Evolutionary conservation across 805 yeast species (phyloP).

Genomic region (Candida piceae): DNA sequence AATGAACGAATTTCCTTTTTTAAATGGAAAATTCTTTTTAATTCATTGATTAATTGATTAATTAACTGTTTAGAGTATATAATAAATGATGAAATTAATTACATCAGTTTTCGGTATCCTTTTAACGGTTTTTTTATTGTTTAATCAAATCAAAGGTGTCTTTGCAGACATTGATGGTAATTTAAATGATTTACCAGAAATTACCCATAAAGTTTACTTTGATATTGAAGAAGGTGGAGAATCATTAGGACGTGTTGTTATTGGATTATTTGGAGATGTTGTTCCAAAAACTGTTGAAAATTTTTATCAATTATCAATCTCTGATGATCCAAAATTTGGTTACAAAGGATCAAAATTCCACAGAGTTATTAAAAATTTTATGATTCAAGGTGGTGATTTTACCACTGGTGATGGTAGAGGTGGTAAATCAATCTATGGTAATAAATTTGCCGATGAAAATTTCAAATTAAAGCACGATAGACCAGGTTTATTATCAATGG

Average conservation of each 20-base stretch:
- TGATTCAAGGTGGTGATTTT: slow-evolving; percentile 82
- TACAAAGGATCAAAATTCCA: slow-evolving; percentile 64
- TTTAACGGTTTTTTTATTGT: slow-evolving; percentile 13
- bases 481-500: slow-evolving; percentile 71
- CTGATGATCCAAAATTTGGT: slow-evolving; percentile 65
- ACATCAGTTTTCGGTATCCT: slow-evolving; percentile 15
- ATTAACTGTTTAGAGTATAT: too few species aligned
- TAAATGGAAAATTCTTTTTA: too few species aligned
- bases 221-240: slow-evolving; percentile 73
- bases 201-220: slow-evolving; percentile 80
- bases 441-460: slow-evolving; percentile 64
- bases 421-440: slow-evolving; percentile 70
- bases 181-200: slow-evolving; percentile 39
- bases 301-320: slow-evolving; percentile 73
- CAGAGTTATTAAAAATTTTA: slow-evolving; percentile 64
- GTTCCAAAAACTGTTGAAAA: slow-evolving; percentile 89
- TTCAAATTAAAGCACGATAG: slow-evolving; percentile 62
- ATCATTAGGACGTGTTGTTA: slow-evolving; percentile 71
- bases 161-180: slow-evolving; percentile 9
- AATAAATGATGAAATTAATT: slow-evolving; percentile 24
- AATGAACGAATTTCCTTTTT: too few species aligned
- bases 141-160: slow-evolving; percentile 15
- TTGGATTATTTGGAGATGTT: slow-evolving; percentile 83
- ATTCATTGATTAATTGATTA: not conserved
- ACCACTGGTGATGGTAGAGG: slow-evolving; percentile 67